Conservation (phyloP, 2,329 filamentous ascomycete genomes). For the Trichoderma sp. region DNA sequence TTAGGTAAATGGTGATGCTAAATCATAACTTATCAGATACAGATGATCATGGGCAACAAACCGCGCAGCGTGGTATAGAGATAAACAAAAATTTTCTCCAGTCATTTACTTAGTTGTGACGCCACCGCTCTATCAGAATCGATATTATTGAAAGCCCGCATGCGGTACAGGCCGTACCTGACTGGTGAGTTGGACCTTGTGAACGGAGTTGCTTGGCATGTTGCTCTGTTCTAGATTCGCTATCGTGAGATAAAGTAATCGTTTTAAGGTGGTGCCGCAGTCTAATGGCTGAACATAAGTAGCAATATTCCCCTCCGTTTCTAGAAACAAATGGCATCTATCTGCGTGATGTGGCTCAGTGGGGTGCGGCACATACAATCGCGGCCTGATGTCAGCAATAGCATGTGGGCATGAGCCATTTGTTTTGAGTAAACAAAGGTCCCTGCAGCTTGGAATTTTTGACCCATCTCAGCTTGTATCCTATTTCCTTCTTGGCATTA, state of each 20-base stretch:
- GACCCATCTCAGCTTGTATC: background rate
- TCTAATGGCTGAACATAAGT: too few relatives aligned
- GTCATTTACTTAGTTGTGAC: background rate
- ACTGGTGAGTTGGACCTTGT: background rate
- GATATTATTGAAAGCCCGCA: background rate
- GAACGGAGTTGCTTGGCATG: background rate
- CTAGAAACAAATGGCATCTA: too few relatives aligned
- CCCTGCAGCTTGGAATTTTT: background rate
- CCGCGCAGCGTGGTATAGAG: too few relatives aligned
- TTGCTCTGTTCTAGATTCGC: too few relatives aligned
- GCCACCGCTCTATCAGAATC: background rate
- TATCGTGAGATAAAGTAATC: too few relatives aligned
- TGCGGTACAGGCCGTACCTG: background rate
- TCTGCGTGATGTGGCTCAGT: too few relatives aligned
- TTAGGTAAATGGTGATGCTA: too few relatives aligned
- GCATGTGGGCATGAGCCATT: background rate
- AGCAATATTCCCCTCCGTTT: too few relatives aligned
- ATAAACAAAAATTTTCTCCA: background rate
- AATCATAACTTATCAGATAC: too few relatives aligned
- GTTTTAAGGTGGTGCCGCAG: too few relatives aligned
- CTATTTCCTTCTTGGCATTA: background rate
- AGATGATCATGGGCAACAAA: too few relatives aligned
- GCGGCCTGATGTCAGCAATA: background rate
- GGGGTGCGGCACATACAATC: too few relatives aligned
- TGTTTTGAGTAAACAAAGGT: background rate